Conservation (phyloP, 768 basidiomycete genomes). For the Hydnomerulius pinastri region DNA sequence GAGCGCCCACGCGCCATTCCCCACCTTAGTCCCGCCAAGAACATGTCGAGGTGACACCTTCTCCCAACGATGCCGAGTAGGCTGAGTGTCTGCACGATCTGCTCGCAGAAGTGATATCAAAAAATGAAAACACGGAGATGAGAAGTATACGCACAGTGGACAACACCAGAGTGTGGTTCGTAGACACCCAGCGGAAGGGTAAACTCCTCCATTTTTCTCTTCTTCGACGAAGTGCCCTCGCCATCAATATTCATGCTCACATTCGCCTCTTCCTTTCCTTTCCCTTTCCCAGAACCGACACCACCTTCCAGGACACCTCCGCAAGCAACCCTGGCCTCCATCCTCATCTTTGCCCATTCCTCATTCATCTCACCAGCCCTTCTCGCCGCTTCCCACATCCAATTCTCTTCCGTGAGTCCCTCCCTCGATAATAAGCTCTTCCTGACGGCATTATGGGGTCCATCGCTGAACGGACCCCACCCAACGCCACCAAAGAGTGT, state of each 20-base stretch:
- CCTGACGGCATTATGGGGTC: constrained; percentile 80
- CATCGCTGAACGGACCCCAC: constrained; percentile 86
- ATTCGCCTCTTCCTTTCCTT: constrained; percentile 31
- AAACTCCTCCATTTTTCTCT: constrained; percentile 30
- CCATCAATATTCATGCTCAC: constrained; percentile 31
- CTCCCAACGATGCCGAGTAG: constrained; percentile 65
- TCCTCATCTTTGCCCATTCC: constrained; percentile 62
- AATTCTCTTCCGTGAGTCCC: constrained; percentile 85
- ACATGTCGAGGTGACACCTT: constrained; percentile 51
- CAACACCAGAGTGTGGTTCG: constrained; percentile 77
- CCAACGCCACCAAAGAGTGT: constrained; percentile 88
- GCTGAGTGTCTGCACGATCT: constrained; percentile 83
- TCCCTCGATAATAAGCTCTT: constrained; percentile 79
- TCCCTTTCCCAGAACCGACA: constrained; percentile 29
- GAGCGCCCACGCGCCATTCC: constrained; percentile 79
- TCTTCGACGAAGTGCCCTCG: constrained; percentile 27
- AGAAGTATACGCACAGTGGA: constrained; percentile 60
- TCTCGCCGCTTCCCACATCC: constrained; percentile 83
- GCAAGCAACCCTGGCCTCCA: constrained; percentile 51
- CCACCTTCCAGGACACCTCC: constrained; percentile 48
- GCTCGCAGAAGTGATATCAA: constrained; percentile 6
- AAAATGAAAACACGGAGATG: constrained; percentile 2
- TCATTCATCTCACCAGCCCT: constrained; percentile 63
- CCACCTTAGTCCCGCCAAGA: constrained; percentile 72
- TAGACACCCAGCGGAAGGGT: constrained; percentile 67